Evolutionary conservation across 129 eudicot genomes (phyloP).

Genomic region (Centella asiatica): DNA sequence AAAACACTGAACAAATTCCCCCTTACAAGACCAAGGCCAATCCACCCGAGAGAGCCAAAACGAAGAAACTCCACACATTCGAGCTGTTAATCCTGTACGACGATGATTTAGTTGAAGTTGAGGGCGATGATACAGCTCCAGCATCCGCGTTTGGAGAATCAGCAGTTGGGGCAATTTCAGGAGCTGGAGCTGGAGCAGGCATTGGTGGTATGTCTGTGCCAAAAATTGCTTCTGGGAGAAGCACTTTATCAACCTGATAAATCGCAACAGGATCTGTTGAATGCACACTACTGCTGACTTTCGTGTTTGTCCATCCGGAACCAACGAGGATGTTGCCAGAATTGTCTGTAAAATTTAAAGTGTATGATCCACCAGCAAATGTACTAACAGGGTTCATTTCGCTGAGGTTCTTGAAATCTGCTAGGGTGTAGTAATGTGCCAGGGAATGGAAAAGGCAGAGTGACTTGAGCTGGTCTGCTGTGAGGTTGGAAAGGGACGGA

Average conservation of each 20-base stretch:
- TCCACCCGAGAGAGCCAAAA: slow-evolving; percentile 32
- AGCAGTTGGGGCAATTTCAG: slow-evolving; percentile 53
- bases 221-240: slow-evolving; percentile 79
- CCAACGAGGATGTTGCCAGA: slow-evolving; percentile 50
- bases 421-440: slow-evolving; percentile 70
- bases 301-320: slow-evolving; percentile 80
- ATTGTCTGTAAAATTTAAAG: slow-evolving; percentile 57
- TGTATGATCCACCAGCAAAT: slow-evolving; percentile 55
- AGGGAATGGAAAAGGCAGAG: slow-evolving; percentile 76
- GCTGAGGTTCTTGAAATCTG: slow-evolving; percentile 78
- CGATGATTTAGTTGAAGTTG: slow-evolving; percentile 17
- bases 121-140: slow-evolving; percentile 21
- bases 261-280: slow-evolving; percentile 79
- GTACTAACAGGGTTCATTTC: slow-evolving; percentile 45
- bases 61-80: slow-evolving; percentile 28
- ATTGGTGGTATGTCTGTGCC: slow-evolving; percentile 85
- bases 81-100: slow-evolving; percentile 22
- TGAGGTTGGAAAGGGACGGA: slow-evolving; percentile 68
- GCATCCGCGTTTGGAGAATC: slow-evolving; percentile 49
- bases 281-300: slow-evolving; percentile 65
- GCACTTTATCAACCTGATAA: slow-evolving; percentile 66
- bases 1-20: slow-evolving; percentile 4
- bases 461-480: slow-evolving; percentile 59
- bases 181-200: slow-evolving; percentile 77
- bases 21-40: slow-evolving; percentile 34